Percentiles rank a stretch among this genome's conserved stretches.
These are phyloP conservation scores for Aspergillus ruber DNA, from an alignment of 2,329 filamentous ascomycete species.

Conservation along the genomic window DNA sequence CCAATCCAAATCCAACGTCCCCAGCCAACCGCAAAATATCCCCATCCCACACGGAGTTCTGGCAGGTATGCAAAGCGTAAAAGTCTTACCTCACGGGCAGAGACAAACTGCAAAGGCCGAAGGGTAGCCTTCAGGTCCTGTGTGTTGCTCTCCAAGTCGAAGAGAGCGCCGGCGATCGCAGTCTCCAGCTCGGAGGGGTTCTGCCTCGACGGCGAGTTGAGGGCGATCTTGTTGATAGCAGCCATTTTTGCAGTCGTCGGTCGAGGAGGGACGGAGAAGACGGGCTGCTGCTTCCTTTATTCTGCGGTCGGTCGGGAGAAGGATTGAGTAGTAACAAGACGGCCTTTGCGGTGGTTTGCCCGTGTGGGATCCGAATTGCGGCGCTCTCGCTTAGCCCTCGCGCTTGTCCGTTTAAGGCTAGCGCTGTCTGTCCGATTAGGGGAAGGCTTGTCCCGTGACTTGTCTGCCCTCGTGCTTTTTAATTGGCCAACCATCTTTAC, in stretches of 20 bases:
- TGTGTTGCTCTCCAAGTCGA: slow-evolving; percentile 99
- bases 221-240: slow-evolving; percentile 95
- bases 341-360: slow-evolving; percentile 8
- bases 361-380: slow-evolving; percentile 23
- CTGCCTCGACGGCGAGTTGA: slow-evolving; percentile 92
- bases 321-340: too few species aligned
- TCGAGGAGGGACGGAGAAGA: slow-evolving; percentile 30
- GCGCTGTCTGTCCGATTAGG: slow-evolving; percentile 13
- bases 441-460: slow-evolving; percentile 24
- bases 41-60: slow-evolving; percentile 59
- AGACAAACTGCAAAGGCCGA: slow-evolving; percentile 96
- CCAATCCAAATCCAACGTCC: background rate
- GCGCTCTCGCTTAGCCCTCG: slow-evolving; percentile 27
- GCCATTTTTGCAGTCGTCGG: slow-evolving; percentile 54
- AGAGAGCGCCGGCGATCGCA: slow-evolving; percentile 93
- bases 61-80: background rate
- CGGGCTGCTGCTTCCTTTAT: slow-evolving; percentile 26
- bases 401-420: slow-evolving; percentile 17
- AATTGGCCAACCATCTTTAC: background rate
- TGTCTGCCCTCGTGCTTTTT: slow-evolving; percentile 12
- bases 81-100: slow-evolving; percentile 91
- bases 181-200: slow-evolving; percentile 97
- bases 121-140: slow-evolving; percentile 94
- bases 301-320: slow-evolving; percentile 22
- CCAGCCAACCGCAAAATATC: background rate